Conservation (phyloP, 768 basidiomycete species). For the Crassisporium funariophilum region DNA sequence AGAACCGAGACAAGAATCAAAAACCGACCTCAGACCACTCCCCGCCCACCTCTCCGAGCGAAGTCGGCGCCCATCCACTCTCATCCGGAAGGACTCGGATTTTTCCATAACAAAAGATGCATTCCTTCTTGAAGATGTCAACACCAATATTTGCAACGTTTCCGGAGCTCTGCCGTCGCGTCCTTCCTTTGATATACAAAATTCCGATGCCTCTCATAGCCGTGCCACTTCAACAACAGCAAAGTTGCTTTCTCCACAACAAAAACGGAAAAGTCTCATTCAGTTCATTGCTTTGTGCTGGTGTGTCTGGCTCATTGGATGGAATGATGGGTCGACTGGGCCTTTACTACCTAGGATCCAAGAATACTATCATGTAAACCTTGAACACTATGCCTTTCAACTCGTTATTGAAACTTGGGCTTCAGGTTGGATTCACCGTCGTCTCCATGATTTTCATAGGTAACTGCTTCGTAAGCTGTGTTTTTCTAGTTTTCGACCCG, state of each 20-base stretch:
- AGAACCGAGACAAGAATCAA: conserved; percentile 6
- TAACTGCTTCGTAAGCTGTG: conserved; percentile 17
- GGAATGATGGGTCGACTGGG: conserved; percentile 78
- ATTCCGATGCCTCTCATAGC: no score
- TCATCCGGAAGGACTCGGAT: conserved; percentile 9
- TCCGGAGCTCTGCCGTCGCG: no score
- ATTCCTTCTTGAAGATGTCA: not conserved
- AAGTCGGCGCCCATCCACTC: conserved; percentile 13
- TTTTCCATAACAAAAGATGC: not conserved
- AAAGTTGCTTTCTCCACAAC: conserved; percentile 10
- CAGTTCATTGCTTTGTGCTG: conserved; percentile 61
- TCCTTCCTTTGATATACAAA: no score
- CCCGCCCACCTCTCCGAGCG: conserved; percentile 19
- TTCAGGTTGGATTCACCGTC: conserved; percentile 21
- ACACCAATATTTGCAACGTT: not conserved
- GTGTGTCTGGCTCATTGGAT: conserved; percentile 63
- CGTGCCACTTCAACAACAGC: not conserved
- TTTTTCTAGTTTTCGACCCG: not conserved
- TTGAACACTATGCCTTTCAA: not conserved
- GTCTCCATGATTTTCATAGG: conserved; percentile 26
- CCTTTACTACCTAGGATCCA: conserved; percentile 77
- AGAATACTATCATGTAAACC: conserved; percentile 47
- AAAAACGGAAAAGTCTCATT: conserved; percentile 29
- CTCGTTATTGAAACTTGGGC: not conserved
- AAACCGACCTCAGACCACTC: no score